Conservation (phyloP, 2,329 filamentous ascomycete species). For the Graphium sp. region DNA sequence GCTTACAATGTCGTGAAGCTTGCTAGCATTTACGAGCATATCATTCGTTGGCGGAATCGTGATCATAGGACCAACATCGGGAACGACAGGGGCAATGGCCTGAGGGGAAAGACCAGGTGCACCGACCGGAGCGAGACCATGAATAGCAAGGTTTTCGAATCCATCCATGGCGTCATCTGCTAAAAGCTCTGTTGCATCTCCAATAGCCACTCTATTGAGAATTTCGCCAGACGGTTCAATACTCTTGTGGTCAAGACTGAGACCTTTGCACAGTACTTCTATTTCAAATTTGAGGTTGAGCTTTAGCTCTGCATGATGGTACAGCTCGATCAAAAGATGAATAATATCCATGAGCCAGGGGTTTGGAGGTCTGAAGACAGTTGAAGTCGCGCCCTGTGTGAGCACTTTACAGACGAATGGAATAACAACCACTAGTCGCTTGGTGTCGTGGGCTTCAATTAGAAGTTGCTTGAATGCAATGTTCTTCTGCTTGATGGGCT, state of each 20-base stretch:
- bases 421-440: constrained; percentile 80
- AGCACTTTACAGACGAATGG: constrained; percentile 97
- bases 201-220: constrained; percentile 52
- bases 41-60: constrained; percentile 68
- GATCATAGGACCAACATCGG: constrained; percentile 66
- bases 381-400: constrained; percentile 66
- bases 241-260: constrained; percentile 80
- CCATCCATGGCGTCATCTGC: constrained; percentile 55
- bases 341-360: constrained; percentile 98
- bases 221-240: constrained; percentile 82
- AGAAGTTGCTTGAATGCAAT: constrained; percentile 94
- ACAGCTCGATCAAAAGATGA: constrained; percentile 77
- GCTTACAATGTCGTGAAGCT: constrained; percentile 62
- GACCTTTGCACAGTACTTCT: constrained; percentile 85
- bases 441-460: constrained; percentile 83
- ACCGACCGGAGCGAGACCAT: constrained; percentile 51
- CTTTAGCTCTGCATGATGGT: constrained; percentile 83
- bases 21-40: constrained; percentile 55
- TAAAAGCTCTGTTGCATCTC: constrained; percentile 42
- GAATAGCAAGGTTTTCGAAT: constrained; percentile 70
- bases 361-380: constrained; percentile 85
- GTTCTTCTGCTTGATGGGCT: constrained; percentile 90
- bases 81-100: constrained; percentile 62
- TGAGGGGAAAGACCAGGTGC: constrained; percentile 62
- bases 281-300: constrained; percentile 98